phyloP scores from a whole-genome alignment of 1,139 yeast genomes.

The Kodamaea sp. region DNA sequence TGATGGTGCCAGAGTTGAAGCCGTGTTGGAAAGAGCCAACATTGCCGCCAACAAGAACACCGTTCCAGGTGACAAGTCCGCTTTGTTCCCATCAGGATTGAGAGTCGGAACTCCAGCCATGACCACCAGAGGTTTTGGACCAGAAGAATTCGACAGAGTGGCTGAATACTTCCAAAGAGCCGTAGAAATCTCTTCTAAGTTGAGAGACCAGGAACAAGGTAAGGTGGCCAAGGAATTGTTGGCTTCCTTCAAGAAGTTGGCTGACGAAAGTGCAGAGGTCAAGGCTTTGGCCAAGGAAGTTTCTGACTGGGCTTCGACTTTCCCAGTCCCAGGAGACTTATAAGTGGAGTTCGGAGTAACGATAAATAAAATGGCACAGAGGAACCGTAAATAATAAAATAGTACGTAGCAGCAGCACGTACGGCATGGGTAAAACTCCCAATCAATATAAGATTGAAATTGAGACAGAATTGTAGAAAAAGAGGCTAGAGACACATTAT shows the following conservation, averaged over 20 bases:
- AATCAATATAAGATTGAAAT: too few relatives aligned
- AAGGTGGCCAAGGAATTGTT: conserved; percentile 62
- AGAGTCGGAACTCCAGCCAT: conserved; percentile 98
- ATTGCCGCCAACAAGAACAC: conserved; percentile 96
- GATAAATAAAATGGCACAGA: not conserved
- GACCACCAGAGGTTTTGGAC: conserved; percentile 93
- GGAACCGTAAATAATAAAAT: too few relatives aligned
- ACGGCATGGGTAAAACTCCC: too few relatives aligned
- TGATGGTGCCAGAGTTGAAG: conserved; percentile 95
- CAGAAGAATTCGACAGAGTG: conserved; percentile 74
- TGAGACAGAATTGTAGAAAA: too few relatives aligned
- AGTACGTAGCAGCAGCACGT: too few relatives aligned
- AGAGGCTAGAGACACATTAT: too few relatives aligned
- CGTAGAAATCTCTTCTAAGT: conserved; percentile 61
- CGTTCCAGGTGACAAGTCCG: conserved; percentile 94
- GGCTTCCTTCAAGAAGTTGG: conserved; percentile 63
- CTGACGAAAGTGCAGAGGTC: conserved; percentile 58
- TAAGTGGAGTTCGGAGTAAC: conserved; percentile 12
- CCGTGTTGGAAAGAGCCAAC: conserved; percentile 84
- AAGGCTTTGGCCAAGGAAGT: conserved; percentile 64
- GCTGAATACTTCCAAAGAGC: conserved; percentile 79
- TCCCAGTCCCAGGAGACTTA: conserved; percentile 80
- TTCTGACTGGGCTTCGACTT: conserved; percentile 62
- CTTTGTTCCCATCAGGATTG: conserved; percentile 91
- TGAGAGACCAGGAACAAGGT: conserved; percentile 63